These are phyloP conservation scores for Daldinia vernicosa DNA, from an alignment of 495 filamentous ascomycete genomes.

Conservation along the genomic window DNA sequence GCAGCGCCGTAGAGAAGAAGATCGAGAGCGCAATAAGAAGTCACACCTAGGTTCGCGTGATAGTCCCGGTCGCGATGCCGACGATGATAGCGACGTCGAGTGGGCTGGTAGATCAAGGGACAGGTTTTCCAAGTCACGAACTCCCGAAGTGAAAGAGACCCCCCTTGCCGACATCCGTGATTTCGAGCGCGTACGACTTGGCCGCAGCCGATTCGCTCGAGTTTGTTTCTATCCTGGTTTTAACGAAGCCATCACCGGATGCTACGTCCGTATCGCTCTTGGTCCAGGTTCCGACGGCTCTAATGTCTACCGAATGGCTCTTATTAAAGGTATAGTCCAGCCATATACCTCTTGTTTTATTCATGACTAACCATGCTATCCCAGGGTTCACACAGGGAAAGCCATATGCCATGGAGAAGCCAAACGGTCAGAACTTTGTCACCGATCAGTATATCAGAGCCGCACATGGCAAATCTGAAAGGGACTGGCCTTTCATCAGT, in stretches of 20 bases:
- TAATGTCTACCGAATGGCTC: slow-evolving; percentile 82
- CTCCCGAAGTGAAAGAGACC: slow-evolving; percentile 59
- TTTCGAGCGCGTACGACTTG: slow-evolving; percentile 81
- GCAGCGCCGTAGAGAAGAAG: slow-evolving; percentile 74
- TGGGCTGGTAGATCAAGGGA: slow-evolving; percentile 63
- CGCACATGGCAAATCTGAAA: slow-evolving; percentile 78
- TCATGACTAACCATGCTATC: slow-evolving; percentile 48
- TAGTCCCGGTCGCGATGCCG: slow-evolving; percentile 67
- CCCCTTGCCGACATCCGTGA: slow-evolving; percentile 76
- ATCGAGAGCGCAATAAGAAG: slow-evolving; percentile 68
- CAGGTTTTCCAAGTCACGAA: slow-evolving; percentile 51
- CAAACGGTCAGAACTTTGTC: slow-evolving; percentile 73
- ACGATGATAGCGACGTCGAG: slow-evolving; percentile 82
- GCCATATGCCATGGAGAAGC: slow-evolving; percentile 78
- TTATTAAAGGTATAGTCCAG: slow-evolving; percentile 75
- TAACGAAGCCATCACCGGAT: slow-evolving; percentile 76
- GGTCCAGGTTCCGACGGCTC: slow-evolving; percentile 72
- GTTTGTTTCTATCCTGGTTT: slow-evolving; percentile 93
- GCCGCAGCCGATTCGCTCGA: slow-evolving; percentile 80
- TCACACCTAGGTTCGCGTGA: slow-evolving; percentile 50
- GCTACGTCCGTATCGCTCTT: slow-evolving; percentile 82
- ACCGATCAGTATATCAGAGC: slow-evolving; percentile 79
- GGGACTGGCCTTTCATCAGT: slow-evolving; percentile 81
- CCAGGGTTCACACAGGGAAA: slow-evolving; percentile 78
- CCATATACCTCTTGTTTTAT: neutral